phyloP scores from a whole-genome alignment of 208 protist species.

The Naegleria gruberi region DNA sequence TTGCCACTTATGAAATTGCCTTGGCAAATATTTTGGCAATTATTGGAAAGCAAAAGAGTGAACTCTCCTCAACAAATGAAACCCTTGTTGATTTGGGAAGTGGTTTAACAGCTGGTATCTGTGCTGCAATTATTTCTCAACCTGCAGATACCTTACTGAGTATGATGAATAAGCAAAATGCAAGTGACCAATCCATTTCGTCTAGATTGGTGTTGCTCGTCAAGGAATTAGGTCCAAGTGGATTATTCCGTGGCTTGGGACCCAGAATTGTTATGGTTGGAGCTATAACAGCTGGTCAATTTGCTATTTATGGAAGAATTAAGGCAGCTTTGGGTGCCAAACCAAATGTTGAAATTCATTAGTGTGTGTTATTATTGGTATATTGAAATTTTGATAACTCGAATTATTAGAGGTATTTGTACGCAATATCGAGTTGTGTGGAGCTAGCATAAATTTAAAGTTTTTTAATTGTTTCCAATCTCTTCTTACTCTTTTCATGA shows the following conservation, averaged over 20 bases:
- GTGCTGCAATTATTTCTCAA: slow-evolving; percentile 89
- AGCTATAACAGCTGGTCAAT: slow-evolving; percentile 88
- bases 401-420: no score
- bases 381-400: no score
- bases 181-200: slow-evolving; percentile 58
- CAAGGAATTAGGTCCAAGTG: slow-evolving; percentile 65
- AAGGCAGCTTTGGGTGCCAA: not conserved
- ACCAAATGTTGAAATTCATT: no score
- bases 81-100: slow-evolving; percentile 76
- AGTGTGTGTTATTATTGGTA: no score
- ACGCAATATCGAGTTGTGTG: no score
- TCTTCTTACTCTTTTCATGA: no score
- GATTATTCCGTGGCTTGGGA: slow-evolving; percentile 70
- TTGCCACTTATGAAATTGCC: slow-evolving; percentile 53
- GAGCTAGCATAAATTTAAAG: no score
- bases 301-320: slow-evolving; percentile 76
- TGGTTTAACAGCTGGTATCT: slow-evolving; percentile 83
- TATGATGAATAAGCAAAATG: slow-evolving; percentile 68
- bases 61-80: not conserved
- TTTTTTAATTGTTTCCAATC: no score
- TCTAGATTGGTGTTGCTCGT: slow-evolving; percentile 33
- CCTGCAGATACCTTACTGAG: slow-evolving; percentile 88
- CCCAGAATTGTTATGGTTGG: slow-evolving; percentile 92
- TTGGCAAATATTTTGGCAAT: slow-evolving; percentile 50
- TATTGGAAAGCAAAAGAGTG: slow-evolving; percentile 15